Percentiles rank a stretch among this genome's conserved stretches.
Evolutionary conservation across 192 early-diverging fungal species (phyloP).

Genomic region (Podila epigama): DNA sequence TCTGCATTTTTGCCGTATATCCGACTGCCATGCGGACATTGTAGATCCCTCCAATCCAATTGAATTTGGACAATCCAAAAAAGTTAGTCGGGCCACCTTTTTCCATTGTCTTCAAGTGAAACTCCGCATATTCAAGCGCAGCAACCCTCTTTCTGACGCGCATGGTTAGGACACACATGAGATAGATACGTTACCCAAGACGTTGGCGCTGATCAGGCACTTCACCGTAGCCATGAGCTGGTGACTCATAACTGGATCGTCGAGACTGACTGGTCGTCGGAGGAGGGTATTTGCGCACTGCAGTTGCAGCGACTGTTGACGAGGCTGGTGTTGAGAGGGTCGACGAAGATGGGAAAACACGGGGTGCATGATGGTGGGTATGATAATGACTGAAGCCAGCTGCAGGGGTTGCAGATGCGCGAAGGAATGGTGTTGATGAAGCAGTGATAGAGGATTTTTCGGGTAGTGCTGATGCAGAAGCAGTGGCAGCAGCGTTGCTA

Average conservation of each 20-base stretch:
- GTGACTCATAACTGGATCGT: slow-evolving; percentile 7
- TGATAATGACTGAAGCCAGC: slow-evolving; percentile 28
- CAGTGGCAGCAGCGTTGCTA: slow-evolving; percentile 6
- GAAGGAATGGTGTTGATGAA: neutral
- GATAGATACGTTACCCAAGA: slow-evolving; percentile 15
- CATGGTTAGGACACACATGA: neutral
- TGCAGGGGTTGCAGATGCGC: neutral
- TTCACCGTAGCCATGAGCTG: neutral
- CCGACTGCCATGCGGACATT: neutral
- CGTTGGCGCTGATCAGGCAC: slow-evolving; percentile 16
- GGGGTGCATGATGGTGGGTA: slow-evolving; percentile 24
- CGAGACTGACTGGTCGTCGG: slow-evolving; percentile 30
- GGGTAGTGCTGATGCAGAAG: slow-evolving; percentile 5
- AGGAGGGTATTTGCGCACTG: neutral
- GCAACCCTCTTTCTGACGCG: no score
- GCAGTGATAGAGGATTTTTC: neutral
- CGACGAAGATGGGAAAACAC: neutral
- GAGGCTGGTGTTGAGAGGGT: neutral
- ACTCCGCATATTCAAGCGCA: no score
- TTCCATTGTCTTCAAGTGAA: no score
- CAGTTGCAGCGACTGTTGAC: neutral
- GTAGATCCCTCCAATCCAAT: no score
- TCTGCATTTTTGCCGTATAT: no score
- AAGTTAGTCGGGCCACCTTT: no score
- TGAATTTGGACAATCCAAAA: no score